Percentiles rank a stretch among this genome's conserved stretches.
Conservation (phyloP, 2,329 filamentous ascomycete species). For the Fusarium caatingaense region DNA sequence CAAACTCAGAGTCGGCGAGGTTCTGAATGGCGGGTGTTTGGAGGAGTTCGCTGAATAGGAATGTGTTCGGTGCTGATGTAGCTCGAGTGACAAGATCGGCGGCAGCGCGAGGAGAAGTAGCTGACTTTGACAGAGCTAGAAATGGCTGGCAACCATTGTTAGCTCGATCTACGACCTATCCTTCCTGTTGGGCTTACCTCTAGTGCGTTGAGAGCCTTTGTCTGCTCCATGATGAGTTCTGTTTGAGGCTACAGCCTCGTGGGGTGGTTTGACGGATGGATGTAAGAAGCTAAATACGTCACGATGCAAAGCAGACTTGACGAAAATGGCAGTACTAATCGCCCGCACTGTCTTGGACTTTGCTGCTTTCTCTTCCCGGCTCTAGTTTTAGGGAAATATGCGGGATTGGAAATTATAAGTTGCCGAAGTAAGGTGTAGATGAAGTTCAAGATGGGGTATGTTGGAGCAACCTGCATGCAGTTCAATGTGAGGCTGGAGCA, state of each 20-base stretch:
- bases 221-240: conserved; percentile 74
- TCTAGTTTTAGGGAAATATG: not conserved
- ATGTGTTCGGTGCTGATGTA: conserved; percentile 90
- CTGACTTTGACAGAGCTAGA: conserved; percentile 86
- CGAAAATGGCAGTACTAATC: not conserved
- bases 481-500: conserved; percentile 44
- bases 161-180: not conserved
- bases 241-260: conserved; percentile 43
- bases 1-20: conserved; percentile 72
- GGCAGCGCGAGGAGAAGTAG: conserved; percentile 83
- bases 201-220: conserved; percentile 72
- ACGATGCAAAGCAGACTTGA: not conserved
- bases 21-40: conserved; percentile 81
- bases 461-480: conserved; percentile 20
- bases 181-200: conserved; percentile 58
- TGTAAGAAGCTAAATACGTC: conserved; percentile 17
- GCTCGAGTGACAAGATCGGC: conserved; percentile 88
- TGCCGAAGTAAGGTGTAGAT: conserved; percentile 13
- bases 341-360: not conserved
- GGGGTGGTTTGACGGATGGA: conserved; percentile 8
- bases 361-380: not conserved
- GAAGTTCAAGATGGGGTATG: conserved; percentile 21
- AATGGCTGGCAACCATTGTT: conserved; percentile 75
- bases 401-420: conserved; percentile 1
- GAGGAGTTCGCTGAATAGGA: conserved; percentile 94